Base-by-base conservation (phyloP, 345 rosid genomes). In the Lenwebbia sp. region DNA sequence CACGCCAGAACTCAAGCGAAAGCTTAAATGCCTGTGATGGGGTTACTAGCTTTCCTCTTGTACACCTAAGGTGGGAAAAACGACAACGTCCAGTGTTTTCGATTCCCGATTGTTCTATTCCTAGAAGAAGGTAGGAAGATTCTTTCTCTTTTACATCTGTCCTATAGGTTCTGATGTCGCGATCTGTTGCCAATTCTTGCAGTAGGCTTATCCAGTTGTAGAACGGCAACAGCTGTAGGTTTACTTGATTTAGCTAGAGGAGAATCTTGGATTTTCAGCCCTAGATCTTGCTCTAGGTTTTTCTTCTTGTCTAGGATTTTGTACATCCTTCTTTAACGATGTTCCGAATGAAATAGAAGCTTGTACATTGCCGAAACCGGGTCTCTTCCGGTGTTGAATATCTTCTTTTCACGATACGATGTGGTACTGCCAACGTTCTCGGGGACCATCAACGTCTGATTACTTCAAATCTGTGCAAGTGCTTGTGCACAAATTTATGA, bases 231-330 rank as follows among this genome's bases (percentile, higher is more conserved):
- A 9, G 2, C 26, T 5, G 2, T 37, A 70, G 81, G 81, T 37
- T 70, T 21, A 70, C 78, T 70, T 19, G 26, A 70, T 70, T 9
- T 37, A 70, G 81, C 81, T 19, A 37, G 47, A 9, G 26, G 81
- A 33, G 3, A 11, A 65, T 33, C 86, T 88, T 50, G 90, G 92
- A 28, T 40, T 86, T 76, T 85, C 88, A 28, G 91, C 89, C 54
- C 87, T 87, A 13, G 90, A 88, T 11, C 88, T 88, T 7, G 90
- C 88, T 56, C 84, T 88, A 47, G 44, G 85, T 83, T n/a, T 65
- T 53, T 9, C 26, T 37, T 70, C 47, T 70, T 70, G 47, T 70
- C 47, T 19, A 37, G 23, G 81, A 19, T 37, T 5, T 0, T 70
- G 47, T 11, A 37, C 81, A 37, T 70, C 26, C 47, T 33, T 70